Base-by-base conservation (phyloP, 495 filamentous ascomycete genomes). In the Trichodelitschia bisporula region DNA sequence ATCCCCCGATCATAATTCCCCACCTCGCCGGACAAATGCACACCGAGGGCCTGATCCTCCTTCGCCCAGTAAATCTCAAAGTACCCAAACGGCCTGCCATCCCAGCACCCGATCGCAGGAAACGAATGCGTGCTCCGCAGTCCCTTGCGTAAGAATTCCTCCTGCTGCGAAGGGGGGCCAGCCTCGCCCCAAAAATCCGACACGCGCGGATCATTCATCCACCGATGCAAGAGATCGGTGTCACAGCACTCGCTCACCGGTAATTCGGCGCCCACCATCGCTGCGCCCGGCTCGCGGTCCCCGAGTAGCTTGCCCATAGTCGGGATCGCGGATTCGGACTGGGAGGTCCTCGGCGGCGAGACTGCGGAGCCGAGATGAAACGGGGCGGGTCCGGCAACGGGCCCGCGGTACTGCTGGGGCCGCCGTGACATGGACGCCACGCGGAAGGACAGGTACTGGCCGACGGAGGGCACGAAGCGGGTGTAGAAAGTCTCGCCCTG, bases 31-130 rank as follows among this genome's bases (percentile, higher is more conserved):
- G 66, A 62, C 18, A 84, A 45, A 29, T 73, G 52, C 17, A 58
- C 58, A 0, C 77, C 79, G 15, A 97, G 45, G 1, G 52, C 21
- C 9, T 6, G 50, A 44, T 95, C 89, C 46, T 97, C 86, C 40
- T 91, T 91, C 2, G 86, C 83, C 89, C 89, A 97, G 54, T 97
- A 97, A 23, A 97, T 64, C 55, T 97, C 89, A 44, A 97, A 91
- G 41, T 89, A 97, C 0, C 86, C 86, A 50, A 95, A 97, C 0
- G 86, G 86, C 35, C 83, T 74, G 2, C 78, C 83, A 38, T 90
- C 78, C 82, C 83, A 97, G 54, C 75, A 69, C 18, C 78, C 86
- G 39, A 97, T 84, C 1, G 71, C 77, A 0, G 86, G 89, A 53
- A 92, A 92, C 29, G 66, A 78, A 49, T 93, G 74, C 6, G 56